Percentiles rank a stretch among this genome's conserved stretches.
Conservation (phyloP, 306 rosid species). For the Quillaja saponaria region DNA sequence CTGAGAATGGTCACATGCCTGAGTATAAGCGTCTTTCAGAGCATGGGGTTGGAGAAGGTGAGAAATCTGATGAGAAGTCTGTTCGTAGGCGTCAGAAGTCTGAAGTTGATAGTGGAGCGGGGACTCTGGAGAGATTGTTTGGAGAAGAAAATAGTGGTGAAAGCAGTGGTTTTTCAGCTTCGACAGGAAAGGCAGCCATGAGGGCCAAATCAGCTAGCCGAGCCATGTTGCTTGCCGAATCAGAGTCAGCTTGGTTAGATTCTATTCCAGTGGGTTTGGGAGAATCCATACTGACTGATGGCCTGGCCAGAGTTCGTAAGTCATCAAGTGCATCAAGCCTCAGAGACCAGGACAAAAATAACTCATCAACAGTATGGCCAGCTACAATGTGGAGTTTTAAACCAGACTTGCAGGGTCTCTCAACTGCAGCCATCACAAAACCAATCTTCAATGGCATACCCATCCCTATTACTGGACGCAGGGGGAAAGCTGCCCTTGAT, state of each 20-base stretch:
- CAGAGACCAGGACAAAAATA: slow-evolving; percentile 66
- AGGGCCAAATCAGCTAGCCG: slow-evolving; percentile 73
- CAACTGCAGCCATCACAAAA: slow-evolving; percentile 51
- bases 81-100: slow-evolving; percentile 77
- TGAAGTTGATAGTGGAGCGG: slow-evolving; percentile 54
- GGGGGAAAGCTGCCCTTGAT: slow-evolving; percentile 83
- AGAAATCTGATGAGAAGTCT: slow-evolving; percentile 68
- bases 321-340: slow-evolving; percentile 69
- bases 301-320: slow-evolving; percentile 52
- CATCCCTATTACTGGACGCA: slow-evolving; percentile 71
- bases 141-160: slow-evolving; percentile 59
- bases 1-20: slow-evolving; percentile 45
- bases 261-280: slow-evolving; percentile 69
- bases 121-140: slow-evolving; percentile 54
- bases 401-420: slow-evolving; percentile 66
- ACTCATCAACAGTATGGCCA: slow-evolving; percentile 55
- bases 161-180: slow-evolving; percentile 49
- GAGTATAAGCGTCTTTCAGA: slow-evolving; percentile 41
- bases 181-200: slow-evolving; percentile 67
- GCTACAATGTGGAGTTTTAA: slow-evolving; percentile 65
- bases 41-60: slow-evolving; percentile 49
- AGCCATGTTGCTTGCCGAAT: slow-evolving; percentile 38
- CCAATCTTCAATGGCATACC: slow-evolving; percentile 88
- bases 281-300: slow-evolving; percentile 60
- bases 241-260: slow-evolving; percentile 63